Conservation (phyloP, 2,329 filamentous ascomycete species). For the Chaetomiaceae sp. region DNA sequence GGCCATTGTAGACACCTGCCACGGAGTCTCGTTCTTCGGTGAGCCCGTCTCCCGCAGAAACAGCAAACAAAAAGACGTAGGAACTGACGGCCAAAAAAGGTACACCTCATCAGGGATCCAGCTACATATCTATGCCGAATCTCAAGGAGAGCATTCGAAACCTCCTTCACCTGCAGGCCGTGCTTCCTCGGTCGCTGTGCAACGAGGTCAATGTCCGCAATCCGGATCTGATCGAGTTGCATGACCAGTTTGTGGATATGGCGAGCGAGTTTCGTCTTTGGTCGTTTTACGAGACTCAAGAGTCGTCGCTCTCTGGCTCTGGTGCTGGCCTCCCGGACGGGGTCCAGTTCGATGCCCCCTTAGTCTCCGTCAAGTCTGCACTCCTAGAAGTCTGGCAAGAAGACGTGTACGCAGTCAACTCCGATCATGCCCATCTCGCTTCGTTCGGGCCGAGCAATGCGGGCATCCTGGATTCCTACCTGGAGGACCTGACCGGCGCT, state of each 20-base stretch:
- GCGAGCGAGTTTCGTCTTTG: constrained; percentile 56
- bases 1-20: constrained; percentile 50
- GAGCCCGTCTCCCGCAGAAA: constrained; percentile 19
- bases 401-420: constrained; percentile 48
- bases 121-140: constrained; percentile 54
- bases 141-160: constrained; percentile 50
- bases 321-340: constrained; percentile 35
- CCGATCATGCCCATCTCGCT: constrained; percentile 50
- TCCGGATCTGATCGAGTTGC: constrained; percentile 42
- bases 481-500: constrained; percentile 34
- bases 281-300: constrained; percentile 60
- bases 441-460: constrained; percentile 49
- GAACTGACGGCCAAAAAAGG: constrained; percentile 36
- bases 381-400: constrained; percentile 49
- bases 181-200: constrained; percentile 47
- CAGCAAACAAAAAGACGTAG: background rate
- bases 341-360: constrained; percentile 54
- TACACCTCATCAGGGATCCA: constrained; percentile 59
- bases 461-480: constrained; percentile 41
- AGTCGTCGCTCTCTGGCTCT: constrained; percentile 49
- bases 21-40: constrained; percentile 59
- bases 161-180: constrained; percentile 46
- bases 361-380: constrained; percentile 54
- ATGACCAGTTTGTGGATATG: constrained; percentile 52
- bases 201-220: constrained; percentile 48